Base-by-base conservation (phyloP, 2,329 filamentous ascomycete genomes). In the Exophiala sp. region DNA sequence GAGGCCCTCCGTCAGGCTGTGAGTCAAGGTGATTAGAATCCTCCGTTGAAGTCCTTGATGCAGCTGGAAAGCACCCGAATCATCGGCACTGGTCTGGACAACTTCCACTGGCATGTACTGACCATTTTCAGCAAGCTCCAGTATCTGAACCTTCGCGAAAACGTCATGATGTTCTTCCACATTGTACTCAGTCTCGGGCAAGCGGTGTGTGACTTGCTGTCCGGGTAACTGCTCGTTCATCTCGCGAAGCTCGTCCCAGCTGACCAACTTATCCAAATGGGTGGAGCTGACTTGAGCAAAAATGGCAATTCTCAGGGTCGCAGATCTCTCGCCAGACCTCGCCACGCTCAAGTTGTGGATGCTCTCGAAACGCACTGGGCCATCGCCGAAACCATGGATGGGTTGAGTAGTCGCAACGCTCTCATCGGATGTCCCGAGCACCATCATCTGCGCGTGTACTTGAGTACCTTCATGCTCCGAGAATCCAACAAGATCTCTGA, bases 161-260 rank as follows among this genome's bases (percentile, higher is more conserved):
- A 98, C 76, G 65, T 98, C 93, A 64, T 98, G 90, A 59, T 89
- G 85, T 65, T 97, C 93, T 66, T 96, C 88, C 0, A 84, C 88
- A 62, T 85, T 95, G 65, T 94, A 98, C 59, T 98, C 90, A 0
- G 86, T 85, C 66, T 98, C 93, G 10, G 88, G 83, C 58, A 98
- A 83, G 9, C 93, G 79, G 19, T 86, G 77, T 54, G 77, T 66
- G 38, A 72, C 79, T 3, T 72, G 66, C 50, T 73, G 76, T 48
- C 78, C 76, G 22, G 29, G 40, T 2, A 71, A 70, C 18, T 70
- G 69, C 41, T 76, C 74, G 2, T 76, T 75, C 19, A 78, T 75
- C 67, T 98, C 91, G 51, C 91, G 83, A 83, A 98, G 96, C 62
- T 97, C 93, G 65, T 98, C 93, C 93, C 93, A 98, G 70, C 93